Evolutionary conservation across 257 asterid genomes (phyloP), one percentile per base, ranked within the genome.

Genomic region (Mentha longifolia): DNA sequence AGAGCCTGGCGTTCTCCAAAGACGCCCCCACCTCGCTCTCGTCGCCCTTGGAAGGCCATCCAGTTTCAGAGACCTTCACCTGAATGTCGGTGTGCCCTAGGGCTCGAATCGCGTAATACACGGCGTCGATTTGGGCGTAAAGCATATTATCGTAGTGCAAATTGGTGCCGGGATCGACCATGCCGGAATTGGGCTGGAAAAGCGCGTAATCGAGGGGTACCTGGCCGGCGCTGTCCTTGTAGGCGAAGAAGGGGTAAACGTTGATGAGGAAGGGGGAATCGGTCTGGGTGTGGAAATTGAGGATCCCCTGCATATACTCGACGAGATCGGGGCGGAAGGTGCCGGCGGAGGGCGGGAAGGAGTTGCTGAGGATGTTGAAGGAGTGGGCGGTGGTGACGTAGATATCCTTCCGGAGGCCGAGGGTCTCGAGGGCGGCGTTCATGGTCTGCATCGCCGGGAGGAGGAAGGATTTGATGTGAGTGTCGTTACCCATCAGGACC

Each of bases 31-130:
- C 68, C 82, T 94, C 99, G 28, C 73, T 25, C 0, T 76, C 62
- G 9, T 88, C 99, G 33, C 99, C 99, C 60, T 82, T 89, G 1
- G 98, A 87, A 0, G 98, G 99, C 99, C 99, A 94, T 0, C 99
- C 99, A 0, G 99, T 95, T 73, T 95, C 99, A 0, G 99, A 95
- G 30, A 95, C 86, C 56, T 85, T 76, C 12, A 95, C 87, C 46
- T 61, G 76, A 41, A 91, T 45, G 49, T 90, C 83, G 0, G 80
- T 66, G 33, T 76, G 83, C 3, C 98, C 99, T 70, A 88, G 9
- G 8, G 85, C 86, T 46, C 52, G 73, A 9, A 95, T 87, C 3
- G 99, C 98, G 0, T 83, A 50, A 59, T 89, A 81, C 55, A 92
- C 97, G 5, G 98, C 92, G 69, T 95, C 98, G 16, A 94, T 78